Conservation (phyloP, 2,329 filamentous ascomycete genomes). For the Sphaceloma murrayae region DNA sequence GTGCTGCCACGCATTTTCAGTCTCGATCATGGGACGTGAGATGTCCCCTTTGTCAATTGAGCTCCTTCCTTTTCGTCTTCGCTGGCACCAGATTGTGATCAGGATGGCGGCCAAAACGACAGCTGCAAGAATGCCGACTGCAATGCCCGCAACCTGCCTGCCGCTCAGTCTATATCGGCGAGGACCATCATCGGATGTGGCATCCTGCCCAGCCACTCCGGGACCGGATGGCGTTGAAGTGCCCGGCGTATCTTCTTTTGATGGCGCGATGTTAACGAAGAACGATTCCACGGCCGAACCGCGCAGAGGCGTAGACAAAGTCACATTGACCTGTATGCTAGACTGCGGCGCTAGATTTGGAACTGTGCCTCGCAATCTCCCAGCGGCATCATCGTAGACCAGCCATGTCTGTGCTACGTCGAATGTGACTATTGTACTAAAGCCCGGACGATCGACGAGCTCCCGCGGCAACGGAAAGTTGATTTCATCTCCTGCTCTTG, state of each 20-base stretch:
- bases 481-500: slow-evolving; percentile 42
- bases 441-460: slow-evolving; percentile 33
- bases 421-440: slow-evolving; percentile 37
- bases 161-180: slow-evolving; percentile 16
- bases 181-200: slow-evolving; percentile 8
- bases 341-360: slow-evolving; percentile 34
- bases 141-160: slow-evolving; percentile 27
- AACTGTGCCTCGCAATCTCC: slow-evolving; percentile 41
- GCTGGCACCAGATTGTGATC: slow-evolving; percentile 24
- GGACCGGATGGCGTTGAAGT: neutral
- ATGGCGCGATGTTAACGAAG: slow-evolving; percentile 30
- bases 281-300: slow-evolving; percentile 27
- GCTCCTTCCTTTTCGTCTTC: slow-evolving; percentile 21
- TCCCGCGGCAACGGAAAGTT: slow-evolving; percentile 38
- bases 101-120: slow-evolving; percentile 21
- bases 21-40: slow-evolving; percentile 33
- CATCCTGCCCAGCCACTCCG: neutral
- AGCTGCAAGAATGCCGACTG: slow-evolving; percentile 27
- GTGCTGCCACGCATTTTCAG: slow-evolving; percentile 24
- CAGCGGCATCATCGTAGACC: slow-evolving; percentile 37
- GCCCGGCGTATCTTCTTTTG: neutral
- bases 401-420: slow-evolving; percentile 39
- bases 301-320: slow-evolving; percentile 27
- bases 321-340: slow-evolving; percentile 36
- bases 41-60: slow-evolving; percentile 29